Conservation (phyloP, 768 basidiomycete genomes). For the Chalciporus piperatus region DNA sequence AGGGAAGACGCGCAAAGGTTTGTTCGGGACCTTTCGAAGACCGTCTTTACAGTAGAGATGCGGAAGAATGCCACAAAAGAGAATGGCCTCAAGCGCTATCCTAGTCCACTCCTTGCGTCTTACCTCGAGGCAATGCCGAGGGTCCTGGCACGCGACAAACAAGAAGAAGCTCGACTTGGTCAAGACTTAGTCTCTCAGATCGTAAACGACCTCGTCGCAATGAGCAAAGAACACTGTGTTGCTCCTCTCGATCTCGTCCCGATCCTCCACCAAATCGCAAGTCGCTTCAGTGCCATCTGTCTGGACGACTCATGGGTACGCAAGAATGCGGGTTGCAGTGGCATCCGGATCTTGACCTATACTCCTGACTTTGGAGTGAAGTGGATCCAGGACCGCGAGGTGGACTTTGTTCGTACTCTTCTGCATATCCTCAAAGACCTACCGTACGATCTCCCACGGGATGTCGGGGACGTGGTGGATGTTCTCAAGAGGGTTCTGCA, state of each 20-base stretch:
- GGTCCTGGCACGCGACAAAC: conserved; percentile 65
- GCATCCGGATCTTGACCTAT: conserved; percentile 76
- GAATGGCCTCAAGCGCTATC: conserved; percentile 47
- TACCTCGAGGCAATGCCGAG: conserved; percentile 82
- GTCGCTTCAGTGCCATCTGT: conserved; percentile 81
- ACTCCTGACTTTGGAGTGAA: conserved; percentile 68
- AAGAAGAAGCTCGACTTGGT: conserved; percentile 58
- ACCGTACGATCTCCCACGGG: conserved; percentile 81
- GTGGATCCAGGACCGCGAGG: conserved; percentile 84
- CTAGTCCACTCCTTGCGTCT: conserved; percentile 59
- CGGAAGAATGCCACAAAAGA: conserved; percentile 56
- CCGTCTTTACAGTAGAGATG: conserved; percentile 75
- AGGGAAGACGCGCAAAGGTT: conserved; percentile 67
- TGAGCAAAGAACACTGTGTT: conserved; percentile 47
- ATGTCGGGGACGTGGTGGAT: conserved; percentile 74
- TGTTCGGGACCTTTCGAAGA: conserved; percentile 63
- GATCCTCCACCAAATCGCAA: conserved; percentile 78
- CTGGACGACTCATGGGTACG: conserved; percentile 88
- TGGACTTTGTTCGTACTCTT: conserved; percentile 86
- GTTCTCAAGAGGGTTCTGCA: conserved; percentile 68
- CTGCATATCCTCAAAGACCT: conserved; percentile 93
- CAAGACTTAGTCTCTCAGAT: conserved; percentile 59
- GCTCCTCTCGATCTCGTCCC: conserved; percentile 55
- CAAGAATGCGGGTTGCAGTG: conserved; percentile 87
- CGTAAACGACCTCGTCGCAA: conserved; percentile 61